Evolutionary conservation across 805 yeast genomes (phyloP), one percentile per base, ranked within the genome.

Genomic region (Yamadazyma nakazawae): DNA sequence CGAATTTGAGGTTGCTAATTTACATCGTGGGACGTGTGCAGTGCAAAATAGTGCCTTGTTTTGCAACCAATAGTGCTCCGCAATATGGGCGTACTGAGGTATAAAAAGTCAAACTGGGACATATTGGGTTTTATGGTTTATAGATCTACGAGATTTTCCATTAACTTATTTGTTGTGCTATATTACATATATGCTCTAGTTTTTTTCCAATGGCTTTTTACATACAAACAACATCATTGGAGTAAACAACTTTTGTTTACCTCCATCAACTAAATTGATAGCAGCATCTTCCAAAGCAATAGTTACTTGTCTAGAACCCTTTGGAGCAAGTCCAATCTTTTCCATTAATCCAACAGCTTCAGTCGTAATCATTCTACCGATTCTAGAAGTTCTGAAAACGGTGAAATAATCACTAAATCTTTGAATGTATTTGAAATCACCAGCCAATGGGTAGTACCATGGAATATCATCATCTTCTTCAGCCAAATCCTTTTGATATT

Each of bases 401-500:
- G 98, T 90, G 60, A 80, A 79, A 48, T 88, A 63, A 68, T 94
- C 99, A 48, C 81, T 75, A 14, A 88, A 46, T 43, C 83, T 74
- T 74, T 91, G 97, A 46, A 88, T 79, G 70, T 88, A 85, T 70
- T 80, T 85, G 88, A 90, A 84, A 57, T 92, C 96, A 62, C 99
- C 99, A 52, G 94, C 78, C 62, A 94, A 79, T 59, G 99, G 99
- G 67, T 90, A 90, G 75, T 87, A 94, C 99, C 99, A 94, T 57
- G 99, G 99, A 54, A 94, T 79, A 42, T 78, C 87, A 63, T 88
- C 97, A 51, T 79, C 81, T 37, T 72, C 68, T 53, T 84, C 88
- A 46, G 98, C 97, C 62, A 94, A 76, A 66, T 94, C 99, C 58
- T 76, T 74, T 67, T 81, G 81, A 63, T 79, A 79, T 60, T 79